These are phyloP conservation scores for Penicillium verhagenii DNA, from an alignment of 495 filamentous ascomycete genomes.

Conservation along the genomic window DNA sequence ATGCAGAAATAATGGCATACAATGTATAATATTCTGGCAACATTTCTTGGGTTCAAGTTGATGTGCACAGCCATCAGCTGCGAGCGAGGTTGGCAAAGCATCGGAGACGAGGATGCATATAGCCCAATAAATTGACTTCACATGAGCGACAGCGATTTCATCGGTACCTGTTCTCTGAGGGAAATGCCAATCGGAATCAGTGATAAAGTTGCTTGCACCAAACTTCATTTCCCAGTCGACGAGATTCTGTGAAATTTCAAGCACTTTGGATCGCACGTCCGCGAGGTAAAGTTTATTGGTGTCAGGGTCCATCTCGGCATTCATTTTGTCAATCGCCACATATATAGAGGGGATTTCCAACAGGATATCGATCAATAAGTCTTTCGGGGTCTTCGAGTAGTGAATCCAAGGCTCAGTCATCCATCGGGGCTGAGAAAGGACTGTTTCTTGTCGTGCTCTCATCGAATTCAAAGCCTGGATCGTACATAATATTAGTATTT, in stretches of 20 bases:
- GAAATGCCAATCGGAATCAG: neutral
- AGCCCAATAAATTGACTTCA: constrained; percentile 11
- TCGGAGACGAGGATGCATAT: constrained; percentile 2
- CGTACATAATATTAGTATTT: neutral
- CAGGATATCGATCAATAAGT: constrained; percentile 7
- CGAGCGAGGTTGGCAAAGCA: neutral
- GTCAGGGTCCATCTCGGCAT: neutral
- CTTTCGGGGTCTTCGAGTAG: constrained; percentile 6
- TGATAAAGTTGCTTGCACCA: neutral
- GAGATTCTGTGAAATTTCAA: neutral
- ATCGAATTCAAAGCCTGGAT: constrained; percentile 3
- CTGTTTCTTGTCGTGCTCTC: neutral
- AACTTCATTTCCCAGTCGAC: neutral
- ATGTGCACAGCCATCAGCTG: neutral
- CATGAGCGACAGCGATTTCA: neutral
- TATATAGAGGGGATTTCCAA: constrained; percentile 7
- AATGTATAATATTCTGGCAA: constrained; percentile 5
- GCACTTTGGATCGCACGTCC: neutral
- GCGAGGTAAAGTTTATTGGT: neutral
- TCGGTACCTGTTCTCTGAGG: neutral
- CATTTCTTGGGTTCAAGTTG: constrained; percentile 1
- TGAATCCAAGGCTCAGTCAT: constrained; percentile 5
- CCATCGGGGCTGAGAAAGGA: neutral
- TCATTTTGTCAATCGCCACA: constrained; percentile 2
- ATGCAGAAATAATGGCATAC: constrained; percentile 5